phyloP scores from a whole-genome alignment of 148 eudicot genomes.

The Gaultheria prostrata region DNA sequence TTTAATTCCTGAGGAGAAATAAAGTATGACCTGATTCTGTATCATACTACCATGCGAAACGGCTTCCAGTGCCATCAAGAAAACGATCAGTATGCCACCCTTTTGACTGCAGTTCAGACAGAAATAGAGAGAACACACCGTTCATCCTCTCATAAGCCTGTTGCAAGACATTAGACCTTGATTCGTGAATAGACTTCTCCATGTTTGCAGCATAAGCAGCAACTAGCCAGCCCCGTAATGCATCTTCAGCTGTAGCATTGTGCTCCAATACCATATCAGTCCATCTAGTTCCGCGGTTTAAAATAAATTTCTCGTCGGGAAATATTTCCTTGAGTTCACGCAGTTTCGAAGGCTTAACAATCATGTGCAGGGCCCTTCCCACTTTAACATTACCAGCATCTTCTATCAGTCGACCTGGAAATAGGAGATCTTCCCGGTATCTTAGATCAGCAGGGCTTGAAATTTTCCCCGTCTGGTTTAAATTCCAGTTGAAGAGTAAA shows the following conservation, averaged over 20 bases:
- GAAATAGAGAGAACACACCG: slow-evolving; percentile 53
- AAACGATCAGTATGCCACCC: slow-evolving; percentile 99
- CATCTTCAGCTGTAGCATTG: slow-evolving; percentile 89
- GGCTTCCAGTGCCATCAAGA: slow-evolving; percentile 88
- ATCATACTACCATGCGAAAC: slow-evolving; percentile 46
- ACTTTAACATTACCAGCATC: slow-evolving; percentile 89
- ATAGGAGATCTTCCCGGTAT: slow-evolving; percentile 80
- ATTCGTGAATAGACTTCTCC: slow-evolving; percentile 27
- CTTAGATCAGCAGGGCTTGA: slow-evolving; percentile 94
- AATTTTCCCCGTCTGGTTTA: slow-evolving; percentile 61
- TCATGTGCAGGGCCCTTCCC: slow-evolving; percentile 65
- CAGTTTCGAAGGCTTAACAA: slow-evolving; percentile 66
- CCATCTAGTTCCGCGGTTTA: slow-evolving; percentile 51
- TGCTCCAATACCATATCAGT: slow-evolving; percentile 82
- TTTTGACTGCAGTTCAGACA: slow-evolving; percentile 60
- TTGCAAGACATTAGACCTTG: slow-evolving; percentile 28
- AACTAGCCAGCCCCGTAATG: slow-evolving; percentile 92
- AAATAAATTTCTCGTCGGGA: slow-evolving; percentile 74
- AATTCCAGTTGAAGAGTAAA: neutral
- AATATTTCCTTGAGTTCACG: slow-evolving; percentile 64
- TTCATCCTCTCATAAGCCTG: slow-evolving; percentile 85
- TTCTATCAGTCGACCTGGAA: slow-evolving; percentile 75
- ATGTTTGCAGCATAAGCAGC: slow-evolving; percentile 71
- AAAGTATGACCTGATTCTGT: slow-evolving; percentile 15
- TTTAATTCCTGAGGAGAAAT: neutral